Conservation (phyloP, 2,329 filamentous ascomycete genomes). For the Aspergillus fructus region DNA sequence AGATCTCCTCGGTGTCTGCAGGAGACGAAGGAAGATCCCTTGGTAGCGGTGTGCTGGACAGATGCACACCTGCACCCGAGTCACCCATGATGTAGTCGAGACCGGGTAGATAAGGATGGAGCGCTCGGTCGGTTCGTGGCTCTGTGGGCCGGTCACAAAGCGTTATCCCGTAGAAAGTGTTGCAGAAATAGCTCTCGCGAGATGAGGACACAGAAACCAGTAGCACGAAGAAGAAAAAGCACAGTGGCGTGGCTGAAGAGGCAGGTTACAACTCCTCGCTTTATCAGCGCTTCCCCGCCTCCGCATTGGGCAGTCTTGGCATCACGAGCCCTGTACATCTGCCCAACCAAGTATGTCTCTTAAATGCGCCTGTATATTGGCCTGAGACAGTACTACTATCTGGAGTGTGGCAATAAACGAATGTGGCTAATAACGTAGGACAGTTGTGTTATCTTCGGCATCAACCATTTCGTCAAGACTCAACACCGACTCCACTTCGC, state of each 20-base stretch:
- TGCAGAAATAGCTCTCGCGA: neutral
- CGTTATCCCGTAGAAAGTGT: neutral
- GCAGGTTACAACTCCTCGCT: neutral
- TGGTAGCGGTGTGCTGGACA: slow-evolving; percentile 15
- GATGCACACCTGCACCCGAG: slow-evolving; percentile 23
- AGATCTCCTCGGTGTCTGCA: slow-evolving; percentile 28
- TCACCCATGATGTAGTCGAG: slow-evolving; percentile 31
- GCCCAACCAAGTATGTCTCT: neutral
- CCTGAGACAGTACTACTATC: too few relatives aligned
- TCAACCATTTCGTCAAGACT: too few relatives aligned
- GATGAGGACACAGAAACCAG: slow-evolving; percentile 1
- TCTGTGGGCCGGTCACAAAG: neutral
- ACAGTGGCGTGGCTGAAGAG: neutral
- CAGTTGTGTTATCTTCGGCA: too few relatives aligned
- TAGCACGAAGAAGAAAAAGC: slow-evolving; percentile 4
- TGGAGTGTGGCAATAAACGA: too few relatives aligned
- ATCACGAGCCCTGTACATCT: slow-evolving; percentile 16
- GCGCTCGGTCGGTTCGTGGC: neutral
- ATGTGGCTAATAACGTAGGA: too few relatives aligned
- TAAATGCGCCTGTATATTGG: too few relatives aligned
- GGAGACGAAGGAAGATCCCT: slow-evolving; percentile 16
- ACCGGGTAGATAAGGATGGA: neutral
- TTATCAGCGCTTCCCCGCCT: slow-evolving; percentile 12
- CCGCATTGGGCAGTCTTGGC: slow-evolving; percentile 14
- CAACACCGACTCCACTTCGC: too few relatives aligned